Percentiles rank a stretch among this genome's conserved stretches.
phyloP scores from a whole-genome alignment of 768 basidiomycete genomes.

The Pisolithus microcarpus region DNA sequence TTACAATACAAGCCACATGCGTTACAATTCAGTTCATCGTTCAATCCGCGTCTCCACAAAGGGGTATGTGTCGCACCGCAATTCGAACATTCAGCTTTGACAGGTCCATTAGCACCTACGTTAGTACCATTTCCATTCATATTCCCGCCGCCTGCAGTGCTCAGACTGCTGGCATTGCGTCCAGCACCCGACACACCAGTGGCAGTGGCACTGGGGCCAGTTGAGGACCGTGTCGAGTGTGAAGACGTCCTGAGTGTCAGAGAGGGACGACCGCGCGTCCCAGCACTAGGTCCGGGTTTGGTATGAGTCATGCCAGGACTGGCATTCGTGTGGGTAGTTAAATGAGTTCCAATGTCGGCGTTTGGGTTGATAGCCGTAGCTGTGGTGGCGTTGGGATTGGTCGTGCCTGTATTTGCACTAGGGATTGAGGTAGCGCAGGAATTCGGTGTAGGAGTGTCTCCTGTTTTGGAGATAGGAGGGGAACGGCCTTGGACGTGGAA shows the following conservation, averaged over 20 bases:
- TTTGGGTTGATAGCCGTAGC: no score
- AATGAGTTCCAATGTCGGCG: no score
- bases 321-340: no score
- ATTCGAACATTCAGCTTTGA: slow-evolving; percentile 82
- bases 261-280: slow-evolving; percentile 49
- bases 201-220: slow-evolving; percentile 57
- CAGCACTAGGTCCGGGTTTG: slow-evolving; percentile 49
- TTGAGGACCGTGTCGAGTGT: slow-evolving; percentile 40
- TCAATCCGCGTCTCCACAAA: slow-evolving; percentile 78
- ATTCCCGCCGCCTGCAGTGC: slow-evolving; percentile 6
- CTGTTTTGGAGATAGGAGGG: slow-evolving; percentile 28
- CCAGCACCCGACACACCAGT: slow-evolving; percentile 33
- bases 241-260: slow-evolving; percentile 52
- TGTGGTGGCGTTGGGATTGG: no score
- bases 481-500: slow-evolving; percentile 33
- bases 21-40: slow-evolving; percentile 86
- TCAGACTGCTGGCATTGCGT: no score
- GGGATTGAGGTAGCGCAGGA: no score
- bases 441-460: no score
- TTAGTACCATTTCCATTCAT: slow-evolving; percentile 36
- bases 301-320: slow-evolving; percentile 15
- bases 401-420: no score
- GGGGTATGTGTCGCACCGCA: slow-evolving; percentile 87
- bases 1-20: slow-evolving; percentile 87
- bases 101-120: slow-evolving; percentile 48